Conservation (phyloP, 768 basidiomycete species). For the Lepiota brunneoincarnata region DNA sequence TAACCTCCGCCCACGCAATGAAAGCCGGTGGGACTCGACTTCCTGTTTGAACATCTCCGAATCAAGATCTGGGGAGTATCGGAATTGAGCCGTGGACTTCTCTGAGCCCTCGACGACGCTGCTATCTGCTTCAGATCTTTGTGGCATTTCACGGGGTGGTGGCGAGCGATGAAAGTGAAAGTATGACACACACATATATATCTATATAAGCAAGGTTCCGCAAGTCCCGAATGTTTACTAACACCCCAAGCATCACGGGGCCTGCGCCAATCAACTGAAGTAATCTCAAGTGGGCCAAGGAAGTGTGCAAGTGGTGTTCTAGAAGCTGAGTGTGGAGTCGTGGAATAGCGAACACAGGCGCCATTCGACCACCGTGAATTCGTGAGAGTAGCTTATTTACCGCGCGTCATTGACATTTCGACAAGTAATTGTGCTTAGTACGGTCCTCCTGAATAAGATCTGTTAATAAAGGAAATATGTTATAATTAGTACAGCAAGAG, state of each 20-base stretch:
- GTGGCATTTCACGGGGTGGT: neutral
- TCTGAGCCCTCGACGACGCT: neutral
- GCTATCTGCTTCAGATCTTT: neutral
- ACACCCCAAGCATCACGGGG: constrained; percentile 1
- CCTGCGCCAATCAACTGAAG: neutral
- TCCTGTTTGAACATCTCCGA: constrained; percentile 30
- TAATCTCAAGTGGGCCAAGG: neutral
- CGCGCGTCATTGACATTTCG: neutral
- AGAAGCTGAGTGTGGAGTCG: neutral
- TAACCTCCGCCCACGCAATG: constrained; percentile 40
- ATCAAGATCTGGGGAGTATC: constrained; percentile 12
- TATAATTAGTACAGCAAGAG: no score
- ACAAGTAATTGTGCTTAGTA: no score
- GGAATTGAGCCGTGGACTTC: constrained; percentile 1
- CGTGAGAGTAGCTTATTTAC: neutral
- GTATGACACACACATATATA: neutral
- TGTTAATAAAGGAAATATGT: no score
- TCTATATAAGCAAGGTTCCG: neutral
- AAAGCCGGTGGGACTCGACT: constrained; percentile 28
- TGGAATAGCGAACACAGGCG: neutral
- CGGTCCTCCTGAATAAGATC: no score
- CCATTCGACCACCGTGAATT: neutral
- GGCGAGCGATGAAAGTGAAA: neutral
- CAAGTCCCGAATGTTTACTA: neutral
- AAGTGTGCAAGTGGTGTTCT: constrained; percentile 4